Base-by-base conservation (phyloP, 2,329 filamentous ascomycete species). In the Neonectria punicea region DNA sequence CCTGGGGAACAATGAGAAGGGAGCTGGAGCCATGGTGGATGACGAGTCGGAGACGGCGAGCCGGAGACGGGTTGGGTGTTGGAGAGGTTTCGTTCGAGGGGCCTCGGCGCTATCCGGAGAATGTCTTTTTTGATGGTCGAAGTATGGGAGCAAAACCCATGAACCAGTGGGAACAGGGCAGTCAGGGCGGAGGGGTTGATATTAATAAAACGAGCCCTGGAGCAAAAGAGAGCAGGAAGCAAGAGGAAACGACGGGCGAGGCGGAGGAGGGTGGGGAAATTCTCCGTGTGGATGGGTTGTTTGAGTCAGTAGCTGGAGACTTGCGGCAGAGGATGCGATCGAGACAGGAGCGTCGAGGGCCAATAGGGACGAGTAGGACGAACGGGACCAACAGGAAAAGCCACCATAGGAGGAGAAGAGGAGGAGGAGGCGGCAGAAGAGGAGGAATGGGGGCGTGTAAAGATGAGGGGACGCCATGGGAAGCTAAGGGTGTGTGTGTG, bases 1-100 rank as follows among this genome's bases (percentile, higher is more conserved):
- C 5, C 34, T 18, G 10, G 13, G 2, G n/a, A 25, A 34, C 5
- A 53, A 46, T 14, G 51, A 50, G 18, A 58, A 36, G 10, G 70
- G 68, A 56, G 54, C 54, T 67, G 71, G 72, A 16, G 44, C 16
- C 53, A 16, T 39, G 44, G 58, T 55, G 43, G n/a, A 2, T 8
- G 43, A 25, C 25, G 25, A 25, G n/a, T 22, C 22, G 22, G 22
- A 22, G 22, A 2, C 16, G n/a, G 13, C 34, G n/a, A 14, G 6
- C 2, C n/a, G 39, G n/a, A 43, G 34, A 11, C 9, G 39, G 39
- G 39, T 43, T 43, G 20, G 20, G 30, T 20, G 14, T 11, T 34
- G 30, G 30, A 10, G 5, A 28, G 25, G 25, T 5, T 25, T 51
- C 30, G 16, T 30, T 20, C 18, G 28, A 16, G 11, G 32, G 47